A percentile compares a stretch with the other conserved stretches of the same genome.
phyloP scores from a whole-genome alignment of 176 grass and related monocot genomes.

The Cymbopogon citratus region DNA sequence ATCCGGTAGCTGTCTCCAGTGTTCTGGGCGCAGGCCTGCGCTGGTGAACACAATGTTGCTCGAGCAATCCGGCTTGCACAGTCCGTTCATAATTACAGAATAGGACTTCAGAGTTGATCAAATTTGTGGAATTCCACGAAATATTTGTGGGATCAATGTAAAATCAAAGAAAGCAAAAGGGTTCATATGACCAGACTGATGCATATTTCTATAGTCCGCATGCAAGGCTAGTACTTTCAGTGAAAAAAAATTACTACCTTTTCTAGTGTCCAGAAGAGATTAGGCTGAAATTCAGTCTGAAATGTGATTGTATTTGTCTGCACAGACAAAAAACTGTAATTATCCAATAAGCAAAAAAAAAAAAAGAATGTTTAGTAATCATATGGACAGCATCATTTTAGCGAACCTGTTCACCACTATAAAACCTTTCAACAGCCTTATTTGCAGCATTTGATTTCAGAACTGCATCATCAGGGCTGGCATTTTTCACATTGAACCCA shows the following conservation, averaged over 20 bases:
- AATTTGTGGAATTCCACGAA: not conserved
- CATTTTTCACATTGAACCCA: constrained; percentile 55
- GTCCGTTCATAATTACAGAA: constrained; percentile 30
- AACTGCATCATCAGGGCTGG: constrained; percentile 36
- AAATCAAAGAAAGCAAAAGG: not conserved
- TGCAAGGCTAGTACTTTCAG: constrained; percentile 3
- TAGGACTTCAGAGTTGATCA: not conserved
- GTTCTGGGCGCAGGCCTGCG: constrained; percentile 42
- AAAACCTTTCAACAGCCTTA: constrained; percentile 48
- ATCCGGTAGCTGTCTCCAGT: constrained; percentile 66
- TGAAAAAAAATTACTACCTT: constrained; percentile 39
- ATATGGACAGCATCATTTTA: not conserved
- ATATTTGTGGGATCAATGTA: not conserved
- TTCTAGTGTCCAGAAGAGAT: constrained; percentile 67
- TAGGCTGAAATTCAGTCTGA: constrained; percentile 68
- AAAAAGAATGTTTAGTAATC: not conserved
- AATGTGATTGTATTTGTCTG: constrained; percentile 49
- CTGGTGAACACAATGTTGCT: constrained; percentile 3
- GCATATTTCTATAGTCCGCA: not conserved
- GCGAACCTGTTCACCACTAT: constrained; percentile 60
- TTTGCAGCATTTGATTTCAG: constrained; percentile 47
- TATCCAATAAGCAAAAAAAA: constrained; percentile 2
- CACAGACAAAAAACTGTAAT: constrained; percentile 13
- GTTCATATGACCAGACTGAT: not conserved
- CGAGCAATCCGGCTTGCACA: constrained; percentile 33